Evolutionary conservation across 257 asterid species (phyloP).

Genomic region (Solanum appendiculatum): DNA sequence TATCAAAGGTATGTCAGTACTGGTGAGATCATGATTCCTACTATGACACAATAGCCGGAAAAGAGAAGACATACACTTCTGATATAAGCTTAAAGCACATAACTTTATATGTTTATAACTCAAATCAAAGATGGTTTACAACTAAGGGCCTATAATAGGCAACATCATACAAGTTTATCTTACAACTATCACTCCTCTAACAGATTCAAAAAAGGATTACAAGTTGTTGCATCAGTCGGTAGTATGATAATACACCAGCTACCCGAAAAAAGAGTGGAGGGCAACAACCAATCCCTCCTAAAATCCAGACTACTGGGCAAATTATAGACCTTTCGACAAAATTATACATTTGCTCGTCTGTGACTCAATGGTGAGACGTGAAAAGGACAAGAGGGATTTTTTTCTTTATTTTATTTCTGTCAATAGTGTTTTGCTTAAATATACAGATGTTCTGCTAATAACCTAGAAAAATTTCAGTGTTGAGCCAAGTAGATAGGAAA

Average conservation of each 20-base stretch:
- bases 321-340: neutral
- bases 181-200: neutral
- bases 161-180: neutral
- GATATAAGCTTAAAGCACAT: neutral
- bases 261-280: neutral
- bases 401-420: neutral
- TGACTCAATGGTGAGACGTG: neutral
- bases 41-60: neutral
- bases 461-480: neutral
- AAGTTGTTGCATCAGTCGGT: neutral
- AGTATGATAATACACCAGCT: neutral
- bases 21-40: neutral
- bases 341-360: neutral
- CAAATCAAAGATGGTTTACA: neutral
- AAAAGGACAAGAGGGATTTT: neutral
- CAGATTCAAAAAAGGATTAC: neutral
- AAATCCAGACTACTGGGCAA: neutral
- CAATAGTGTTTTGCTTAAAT: neutral
- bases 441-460: neutral
- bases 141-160: no score
- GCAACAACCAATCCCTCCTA: neutral
- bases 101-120: neutral
- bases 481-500: neutral
- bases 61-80: neutral
- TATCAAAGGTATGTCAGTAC: neutral